A percentile compares a stretch with the other conserved stretches of the same genome.
phyloP scores from a whole-genome alignment of 805 yeast species.

The Wickerhamomyces alni region DNA sequence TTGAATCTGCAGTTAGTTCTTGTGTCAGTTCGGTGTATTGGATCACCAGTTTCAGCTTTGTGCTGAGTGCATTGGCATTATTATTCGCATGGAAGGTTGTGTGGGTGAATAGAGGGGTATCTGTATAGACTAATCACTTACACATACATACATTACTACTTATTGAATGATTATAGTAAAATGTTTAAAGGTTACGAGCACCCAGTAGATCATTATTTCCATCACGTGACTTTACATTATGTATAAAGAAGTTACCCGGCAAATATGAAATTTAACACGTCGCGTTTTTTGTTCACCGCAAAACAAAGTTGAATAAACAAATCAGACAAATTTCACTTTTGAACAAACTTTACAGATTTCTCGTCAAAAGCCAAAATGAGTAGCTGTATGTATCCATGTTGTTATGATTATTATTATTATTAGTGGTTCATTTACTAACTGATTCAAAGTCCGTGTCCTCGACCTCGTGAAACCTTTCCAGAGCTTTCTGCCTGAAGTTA shows the following conservation, averaged over 20 bases:
- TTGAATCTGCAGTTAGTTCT: background rate
- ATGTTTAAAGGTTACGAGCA: too few relatives aligned
- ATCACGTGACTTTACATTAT: background rate
- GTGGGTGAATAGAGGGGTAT: slow-evolving; percentile 10
- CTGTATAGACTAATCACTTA: too few relatives aligned
- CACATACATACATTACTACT: too few relatives aligned
- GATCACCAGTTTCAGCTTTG: slow-evolving; percentile 11
- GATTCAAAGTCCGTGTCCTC: slow-evolving; percentile 50
- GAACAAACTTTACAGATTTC: background rate
- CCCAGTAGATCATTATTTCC: too few relatives aligned
- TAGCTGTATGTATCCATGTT: slow-evolving; percentile 8
- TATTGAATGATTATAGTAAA: too few relatives aligned
- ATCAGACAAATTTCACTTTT: too few relatives aligned
- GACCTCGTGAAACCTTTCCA: slow-evolving; percentile 89
- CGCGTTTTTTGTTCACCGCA: background rate
- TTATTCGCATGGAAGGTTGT: slow-evolving; percentile 18
- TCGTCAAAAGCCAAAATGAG: slow-evolving; percentile 9
- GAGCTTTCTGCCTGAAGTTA: slow-evolving; percentile 84
- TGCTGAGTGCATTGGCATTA: slow-evolving; percentile 6
- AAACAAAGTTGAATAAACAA: too few relatives aligned
- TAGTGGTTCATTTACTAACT: background rate
- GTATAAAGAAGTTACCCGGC: background rate
- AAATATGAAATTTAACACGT: background rate
- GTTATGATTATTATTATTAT: background rate
- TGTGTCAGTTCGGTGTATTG: slow-evolving; percentile 18